phyloP scores from a whole-genome alignment of 2,329 filamentous ascomycete species.

The Venturia carpophila region DNA sequence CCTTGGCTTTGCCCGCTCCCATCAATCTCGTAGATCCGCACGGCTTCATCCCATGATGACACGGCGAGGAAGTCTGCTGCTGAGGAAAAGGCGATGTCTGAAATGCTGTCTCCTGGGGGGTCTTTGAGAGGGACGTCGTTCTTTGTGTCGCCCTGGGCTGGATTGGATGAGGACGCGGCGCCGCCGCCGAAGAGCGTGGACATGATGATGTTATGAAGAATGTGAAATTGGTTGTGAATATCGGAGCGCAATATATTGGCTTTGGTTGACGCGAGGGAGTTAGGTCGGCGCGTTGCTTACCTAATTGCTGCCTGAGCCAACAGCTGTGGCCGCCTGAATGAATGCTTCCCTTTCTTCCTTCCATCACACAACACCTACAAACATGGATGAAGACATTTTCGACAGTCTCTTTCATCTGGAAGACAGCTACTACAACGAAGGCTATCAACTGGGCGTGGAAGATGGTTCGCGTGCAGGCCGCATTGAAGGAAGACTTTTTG shows the following conservation, averaged over 20 bases:
- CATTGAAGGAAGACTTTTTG: slow-evolving; percentile 83
- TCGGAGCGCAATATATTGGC: background rate
- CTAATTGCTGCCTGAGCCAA: background rate
- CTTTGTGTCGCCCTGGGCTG: slow-evolving; percentile 80
- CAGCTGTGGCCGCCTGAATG: background rate
- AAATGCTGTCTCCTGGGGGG: slow-evolving; percentile 82
- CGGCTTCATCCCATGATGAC: slow-evolving; percentile 94
- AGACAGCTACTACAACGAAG: slow-evolving; percentile 70
- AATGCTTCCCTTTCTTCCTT: background rate
- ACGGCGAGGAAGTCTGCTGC: slow-evolving; percentile 76
- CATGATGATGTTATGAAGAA: slow-evolving; percentile 42
- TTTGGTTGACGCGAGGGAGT: background rate
- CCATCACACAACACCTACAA: background rate
- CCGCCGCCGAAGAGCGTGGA: slow-evolving; percentile 50
- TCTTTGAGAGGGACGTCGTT: slow-evolving; percentile 74
- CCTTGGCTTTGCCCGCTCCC: slow-evolving; percentile 70
- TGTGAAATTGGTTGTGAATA: background rate
- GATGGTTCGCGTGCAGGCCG: slow-evolving; percentile 74
- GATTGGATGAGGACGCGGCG: slow-evolving; percentile 35
- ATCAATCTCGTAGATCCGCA: slow-evolving; percentile 90
- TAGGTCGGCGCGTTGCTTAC: background rate
- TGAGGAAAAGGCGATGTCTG: slow-evolving; percentile 76
- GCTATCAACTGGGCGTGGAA: slow-evolving; percentile 63
- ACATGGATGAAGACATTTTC: slow-evolving; percentile 38
- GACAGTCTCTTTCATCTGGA: slow-evolving; percentile 53